These are phyloP conservation scores for Mycena olivaceomarginata DNA, from an alignment of 768 basidiomycete genomes.

Conservation along the genomic window DNA sequence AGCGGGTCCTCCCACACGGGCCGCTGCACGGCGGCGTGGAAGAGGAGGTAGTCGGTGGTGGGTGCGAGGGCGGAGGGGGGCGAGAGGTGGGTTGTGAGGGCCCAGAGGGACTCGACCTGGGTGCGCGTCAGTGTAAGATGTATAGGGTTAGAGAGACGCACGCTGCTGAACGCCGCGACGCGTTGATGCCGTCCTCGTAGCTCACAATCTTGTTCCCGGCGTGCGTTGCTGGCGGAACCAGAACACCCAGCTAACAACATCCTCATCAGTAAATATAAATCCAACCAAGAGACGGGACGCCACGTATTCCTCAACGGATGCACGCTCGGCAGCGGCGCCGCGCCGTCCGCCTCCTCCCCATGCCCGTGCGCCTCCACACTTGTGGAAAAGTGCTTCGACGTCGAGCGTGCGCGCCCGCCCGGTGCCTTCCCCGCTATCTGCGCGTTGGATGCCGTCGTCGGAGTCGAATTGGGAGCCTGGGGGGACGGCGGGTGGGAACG, in stretches of 20 bases:
- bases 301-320: background rate
- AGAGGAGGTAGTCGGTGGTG: constrained; percentile 96
- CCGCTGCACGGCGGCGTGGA: constrained; percentile 88
- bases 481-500: constrained; percentile 37
- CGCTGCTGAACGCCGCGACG: constrained; percentile 90
- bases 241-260: constrained; percentile 84
- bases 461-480: constrained; percentile 21
- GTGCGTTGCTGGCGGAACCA: constrained; percentile 95
- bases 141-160: no score
- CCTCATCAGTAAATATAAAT: background rate
- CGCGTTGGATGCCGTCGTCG: constrained; percentile 34
- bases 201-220: constrained; percentile 91
- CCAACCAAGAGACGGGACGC: background rate
- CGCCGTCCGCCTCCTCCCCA: constrained; percentile 11
- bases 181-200: constrained; percentile 98
- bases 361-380: constrained; percentile 59
- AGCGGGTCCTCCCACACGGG: constrained; percentile 99
- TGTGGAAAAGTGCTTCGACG: constrained; percentile 87
- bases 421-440: background rate
- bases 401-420: constrained; percentile 64
- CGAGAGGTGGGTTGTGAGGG: constrained; percentile 93
- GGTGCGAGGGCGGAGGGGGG: constrained; percentile 89
- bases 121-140: background rate
- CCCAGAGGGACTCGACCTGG: constrained; percentile 97
- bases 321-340: no score